Percentiles rank a stretch among this genome's conserved stretches.
These are phyloP conservation scores for Saraca asoca DNA, from an alignment of 331 rosid genomes.

Conservation along the genomic window DNA sequence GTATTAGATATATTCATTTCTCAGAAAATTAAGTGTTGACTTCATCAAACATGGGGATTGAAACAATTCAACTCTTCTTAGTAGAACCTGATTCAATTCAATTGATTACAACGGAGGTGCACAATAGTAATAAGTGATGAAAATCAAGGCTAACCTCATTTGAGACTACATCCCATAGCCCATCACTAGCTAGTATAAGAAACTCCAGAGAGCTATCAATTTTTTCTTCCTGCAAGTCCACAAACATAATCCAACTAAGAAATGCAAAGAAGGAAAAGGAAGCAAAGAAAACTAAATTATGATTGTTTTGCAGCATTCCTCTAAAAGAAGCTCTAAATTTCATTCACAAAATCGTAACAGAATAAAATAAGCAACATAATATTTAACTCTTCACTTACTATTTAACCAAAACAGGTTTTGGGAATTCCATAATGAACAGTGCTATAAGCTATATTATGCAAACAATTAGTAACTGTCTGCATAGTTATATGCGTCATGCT, in stretches of 20 bases:
- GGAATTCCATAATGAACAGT: background rate
- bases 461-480: too few species aligned
- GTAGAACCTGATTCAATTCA: slow-evolving; percentile 11
- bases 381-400: background rate
- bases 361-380: background rate
- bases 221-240: slow-evolving; percentile 76
- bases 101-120: slow-evolving; percentile 2
- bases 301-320: slow-evolving; percentile 4
- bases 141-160: slow-evolving; percentile 67
- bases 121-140: slow-evolving; percentile 12
- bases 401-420: background rate
- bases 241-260: slow-evolving; percentile 14
- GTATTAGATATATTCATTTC: too few species aligned
- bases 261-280: background rate
- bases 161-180: slow-evolving; percentile 95
- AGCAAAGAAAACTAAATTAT: background rate
- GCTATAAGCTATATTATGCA: background rate
- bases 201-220: slow-evolving; percentile 87
- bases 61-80: background rate
- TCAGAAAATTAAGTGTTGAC: too few species aligned
- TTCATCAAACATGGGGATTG: too few species aligned
- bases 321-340: slow-evolving; percentile 1
- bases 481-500: background rate
- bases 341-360: background rate
- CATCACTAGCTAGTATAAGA: slow-evolving; percentile 97